Evolutionary conservation across 2,329 filamentous ascomycete species (phyloP).

Genomic region (Xylariaceae sp.): DNA sequence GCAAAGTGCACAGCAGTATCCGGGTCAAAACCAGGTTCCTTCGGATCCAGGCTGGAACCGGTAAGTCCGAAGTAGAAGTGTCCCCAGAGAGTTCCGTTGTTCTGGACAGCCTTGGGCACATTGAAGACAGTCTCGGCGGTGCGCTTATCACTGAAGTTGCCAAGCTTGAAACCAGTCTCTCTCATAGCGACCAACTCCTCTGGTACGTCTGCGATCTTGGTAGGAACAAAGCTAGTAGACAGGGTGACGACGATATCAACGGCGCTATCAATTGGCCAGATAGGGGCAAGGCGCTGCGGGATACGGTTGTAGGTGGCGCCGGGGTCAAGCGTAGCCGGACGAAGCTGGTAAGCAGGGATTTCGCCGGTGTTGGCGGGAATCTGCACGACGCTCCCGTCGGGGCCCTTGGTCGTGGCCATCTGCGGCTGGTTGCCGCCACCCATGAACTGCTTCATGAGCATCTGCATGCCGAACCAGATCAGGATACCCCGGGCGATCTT

Average conservation of each 20-base stretch:
- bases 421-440: constrained; percentile 44
- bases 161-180: constrained; percentile 74
- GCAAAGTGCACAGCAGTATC: constrained; percentile 76
- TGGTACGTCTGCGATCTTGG: constrained; percentile 59
- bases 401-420: constrained; percentile 45
- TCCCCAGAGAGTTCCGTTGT: constrained; percentile 90
- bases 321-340: constrained; percentile 55
- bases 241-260: constrained; percentile 84
- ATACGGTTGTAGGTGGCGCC: constrained; percentile 59
- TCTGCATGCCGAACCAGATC: constrained; percentile 56
- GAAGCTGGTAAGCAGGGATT: constrained; percentile 60
- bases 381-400: constrained; percentile 48
- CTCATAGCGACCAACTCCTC: constrained; percentile 67
- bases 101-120: constrained; percentile 74
- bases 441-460: constrained; percentile 50
- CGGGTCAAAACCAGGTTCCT: constrained; percentile 64
- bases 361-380: constrained; percentile 49
- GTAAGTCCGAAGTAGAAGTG: constrained; percentile 84
- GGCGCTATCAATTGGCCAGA: constrained; percentile 75
- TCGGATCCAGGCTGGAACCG: constrained; percentile 72
- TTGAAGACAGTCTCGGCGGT: constrained; percentile 70
- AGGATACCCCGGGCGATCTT: constrained; percentile 49
- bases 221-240: constrained; percentile 66
- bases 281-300: constrained; percentile 71
- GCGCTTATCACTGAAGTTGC: constrained; percentile 73